Conservation (phyloP, 2,329 filamentous ascomycete species). For the Clonostachys solani region DNA sequence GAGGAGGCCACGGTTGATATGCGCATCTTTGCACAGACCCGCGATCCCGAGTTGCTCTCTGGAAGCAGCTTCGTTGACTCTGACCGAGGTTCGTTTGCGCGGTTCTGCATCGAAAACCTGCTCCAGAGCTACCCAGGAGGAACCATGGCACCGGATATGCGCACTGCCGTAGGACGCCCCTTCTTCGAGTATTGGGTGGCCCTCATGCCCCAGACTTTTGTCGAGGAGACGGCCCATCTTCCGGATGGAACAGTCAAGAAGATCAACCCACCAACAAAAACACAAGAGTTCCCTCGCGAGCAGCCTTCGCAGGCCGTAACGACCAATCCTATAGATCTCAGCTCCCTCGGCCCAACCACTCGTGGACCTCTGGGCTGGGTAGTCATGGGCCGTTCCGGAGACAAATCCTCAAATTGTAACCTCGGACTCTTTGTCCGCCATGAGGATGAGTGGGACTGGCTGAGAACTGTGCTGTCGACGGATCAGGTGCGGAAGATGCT, state of each 20-base stretch:
- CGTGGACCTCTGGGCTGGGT: slow-evolving; percentile 17
- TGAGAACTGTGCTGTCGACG: slow-evolving; percentile 31
- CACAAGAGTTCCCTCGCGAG: slow-evolving; percentile 5
- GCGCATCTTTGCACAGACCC: slow-evolving; percentile 38
- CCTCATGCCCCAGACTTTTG: slow-evolving; percentile 14
- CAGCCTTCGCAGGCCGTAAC: slow-evolving; percentile 13
- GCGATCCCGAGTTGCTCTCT: slow-evolving; percentile 29
- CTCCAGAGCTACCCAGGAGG: slow-evolving; percentile 36
- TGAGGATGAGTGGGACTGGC: slow-evolving; percentile 37
- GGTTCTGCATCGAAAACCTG: slow-evolving; percentile 13
- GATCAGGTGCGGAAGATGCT: slow-evolving; percentile 26
- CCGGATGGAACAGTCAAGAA: slow-evolving; percentile 6
- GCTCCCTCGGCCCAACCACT: slow-evolving; percentile 11
- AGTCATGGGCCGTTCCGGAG: slow-evolving; percentile 20
- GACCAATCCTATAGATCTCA: slow-evolving; percentile 6
- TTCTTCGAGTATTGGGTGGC: slow-evolving; percentile 15
- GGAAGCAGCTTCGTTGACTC: slow-evolving; percentile 29
- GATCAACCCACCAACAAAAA: slow-evolving; percentile 10
- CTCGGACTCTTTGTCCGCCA: slow-evolving; percentile 36
- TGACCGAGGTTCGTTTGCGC: slow-evolving; percentile 15
- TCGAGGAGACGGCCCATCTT: slow-evolving; percentile 7
- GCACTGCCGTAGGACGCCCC: slow-evolving; percentile 24
- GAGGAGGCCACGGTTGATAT: slow-evolving; percentile 41
- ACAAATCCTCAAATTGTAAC: slow-evolving; percentile 35
- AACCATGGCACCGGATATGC: slow-evolving; percentile 28